Evolutionary conservation across 768 basidiomycete genomes (phyloP), one percentile per base, ranked within the genome.

Genomic region (Gelatoporia subvermispora): DNA sequence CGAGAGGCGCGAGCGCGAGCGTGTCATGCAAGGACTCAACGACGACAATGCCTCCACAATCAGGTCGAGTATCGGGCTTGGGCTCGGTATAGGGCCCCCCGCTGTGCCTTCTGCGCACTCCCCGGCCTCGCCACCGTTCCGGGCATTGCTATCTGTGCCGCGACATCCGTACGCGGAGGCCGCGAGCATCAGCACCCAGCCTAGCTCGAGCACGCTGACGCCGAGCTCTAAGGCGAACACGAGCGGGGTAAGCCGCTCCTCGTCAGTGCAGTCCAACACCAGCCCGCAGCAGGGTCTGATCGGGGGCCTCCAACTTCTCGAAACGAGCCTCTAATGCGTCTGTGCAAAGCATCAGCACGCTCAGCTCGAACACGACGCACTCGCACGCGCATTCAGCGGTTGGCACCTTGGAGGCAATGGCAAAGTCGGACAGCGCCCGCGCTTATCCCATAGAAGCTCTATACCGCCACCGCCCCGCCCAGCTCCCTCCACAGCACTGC

Each of bases 381-480:
- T 52, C 55, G 37, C 48, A 42, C 15, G 31, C 49, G 1, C 42
- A 45, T 24, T 42, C 51, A 45, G 21, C 57, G 25, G 31, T n/a
- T n/a, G n/a, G n/a, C n/a, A n/a, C n/a, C n/a, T 54, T 31, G 31
- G 42, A 10, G 55, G 51, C 2, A 49, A 45, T 31, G 52, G 59
- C 41, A 45, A 54, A 41, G 41, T 57, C 3, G 48, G 43, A 20
- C 39, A 69, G 25, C 47, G 50, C 22, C 54, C 63, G 43, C 50
- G 48, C 31, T 67, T 70, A 3, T 54, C 71, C 24, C 75, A 82
- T 57, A 73, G 87, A 35, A 59, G 69, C 18, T 87, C 84, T 3
- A 76, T 85, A 63, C 85, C 78, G 3, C 80, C 87, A 3, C 88
- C 87, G n/a, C 84, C 80, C 22, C 81, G 84, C 13, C 88, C 88